A percentile compares a stretch with the other conserved stretches of the same genome.
These are phyloP conservation scores for Agrocybe chaxingu DNA, from an alignment of 768 basidiomycete genomes.

Conservation along the genomic window DNA sequence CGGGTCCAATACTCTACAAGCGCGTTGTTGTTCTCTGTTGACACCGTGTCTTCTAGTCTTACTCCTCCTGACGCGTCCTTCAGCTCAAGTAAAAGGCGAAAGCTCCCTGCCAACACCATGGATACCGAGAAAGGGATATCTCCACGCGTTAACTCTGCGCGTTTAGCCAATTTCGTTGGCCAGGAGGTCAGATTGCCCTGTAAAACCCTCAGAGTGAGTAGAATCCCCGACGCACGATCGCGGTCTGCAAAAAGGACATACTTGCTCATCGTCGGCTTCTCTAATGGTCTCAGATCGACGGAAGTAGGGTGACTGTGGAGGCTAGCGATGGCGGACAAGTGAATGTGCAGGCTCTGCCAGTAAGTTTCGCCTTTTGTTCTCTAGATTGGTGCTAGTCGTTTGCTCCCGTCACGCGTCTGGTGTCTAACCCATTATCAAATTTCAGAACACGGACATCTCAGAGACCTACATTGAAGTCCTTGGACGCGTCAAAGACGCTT, in stretches of 20 bases:
- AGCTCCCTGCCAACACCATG: conserved; percentile 11
- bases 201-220: conserved; percentile 39
- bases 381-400: not conserved
- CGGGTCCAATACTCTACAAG: no score
- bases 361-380: conserved; percentile 20
- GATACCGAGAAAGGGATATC: conserved; percentile 15
- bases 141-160: conserved; percentile 61
- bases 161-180: conserved; percentile 48
- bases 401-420: not conserved
- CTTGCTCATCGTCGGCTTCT: no score
- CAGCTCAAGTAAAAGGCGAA: no score
- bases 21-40: no score
- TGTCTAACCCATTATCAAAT: not conserved
- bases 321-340: conserved; percentile 69
- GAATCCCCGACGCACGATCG: not conserved
- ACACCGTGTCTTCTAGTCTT: no score
- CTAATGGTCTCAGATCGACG: conserved; percentile 30
- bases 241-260: no score
- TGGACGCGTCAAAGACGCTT: conserved; percentile 53
- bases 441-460: conserved; percentile 40
- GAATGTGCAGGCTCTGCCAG: conserved; percentile 37
- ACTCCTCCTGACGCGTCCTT: no score
- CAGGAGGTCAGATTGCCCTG: conserved; percentile 60
- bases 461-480: conserved; percentile 67
- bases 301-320: conserved; percentile 52